phyloP scores from a whole-genome alignment of 169 alveolate genomes.

The Ichthyophthirius multifiliis region DNA sequence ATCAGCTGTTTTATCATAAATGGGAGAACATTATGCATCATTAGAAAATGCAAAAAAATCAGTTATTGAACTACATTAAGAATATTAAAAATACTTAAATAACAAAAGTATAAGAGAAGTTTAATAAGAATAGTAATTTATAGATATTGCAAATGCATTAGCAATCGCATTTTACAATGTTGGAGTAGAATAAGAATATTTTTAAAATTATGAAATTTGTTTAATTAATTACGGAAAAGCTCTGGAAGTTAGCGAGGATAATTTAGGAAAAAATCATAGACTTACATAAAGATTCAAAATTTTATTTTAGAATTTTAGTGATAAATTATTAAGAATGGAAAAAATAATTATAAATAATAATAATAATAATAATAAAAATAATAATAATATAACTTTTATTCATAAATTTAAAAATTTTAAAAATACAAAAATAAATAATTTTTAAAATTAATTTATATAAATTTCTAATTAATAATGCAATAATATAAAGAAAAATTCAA shows the following conservation, averaged over 20 bases:
- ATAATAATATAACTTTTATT: too few species aligned
- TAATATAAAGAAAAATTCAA: too few species aligned
- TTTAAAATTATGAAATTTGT: slow-evolving; percentile 6
- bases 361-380: too few species aligned
- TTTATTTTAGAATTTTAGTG: neutral
- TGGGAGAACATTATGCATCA: slow-evolving; percentile 23
- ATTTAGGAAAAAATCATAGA: slow-evolving; percentile 9
- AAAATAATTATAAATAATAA: too few species aligned
- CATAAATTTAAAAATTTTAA: too few species aligned
- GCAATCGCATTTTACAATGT: slow-evolving; percentile 20
- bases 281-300: neutral
- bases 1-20: slow-evolving; percentile 6
- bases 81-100: neutral
- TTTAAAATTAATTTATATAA: too few species aligned
- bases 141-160: neutral
- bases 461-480: too few species aligned
- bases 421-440: too few species aligned
- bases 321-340: too few species aligned
- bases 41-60: slow-evolving; percentile 22
- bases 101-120: neutral
- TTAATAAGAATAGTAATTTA: neutral
- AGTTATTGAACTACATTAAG: slow-evolving; percentile 12
- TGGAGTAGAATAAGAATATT: slow-evolving; percentile 16
- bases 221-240: slow-evolving; percentile 14
- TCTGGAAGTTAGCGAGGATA: slow-evolving; percentile 8